Evolutionary conservation across 2,329 filamentous ascomycete genomes (phyloP), one percentile per base, ranked within the genome.

Genomic region (Fusarium pseudocircinatum): DNA sequence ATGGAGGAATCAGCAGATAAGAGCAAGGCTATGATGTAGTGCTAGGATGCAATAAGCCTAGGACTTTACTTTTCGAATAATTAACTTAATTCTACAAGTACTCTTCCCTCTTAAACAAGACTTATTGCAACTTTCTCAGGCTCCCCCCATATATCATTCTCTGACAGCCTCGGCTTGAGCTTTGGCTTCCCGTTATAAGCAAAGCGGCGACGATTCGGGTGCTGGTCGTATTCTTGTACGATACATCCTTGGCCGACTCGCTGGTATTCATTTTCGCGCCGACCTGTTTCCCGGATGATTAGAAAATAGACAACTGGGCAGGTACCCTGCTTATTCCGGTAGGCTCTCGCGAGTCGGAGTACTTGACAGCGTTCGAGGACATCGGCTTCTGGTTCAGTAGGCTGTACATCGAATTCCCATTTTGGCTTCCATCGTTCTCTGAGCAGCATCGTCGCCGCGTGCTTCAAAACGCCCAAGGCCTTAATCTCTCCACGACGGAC

Each of bases 311-410:
- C 8, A 5, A 28, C 24, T 9, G 43, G 43, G 8, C 7, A 10
- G 43, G 0, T 28, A 3, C 4, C 8, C 18, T 46, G 0, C 18
- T 46, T 46, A 46, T 46, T 0, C 0, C 43, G 43, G 8, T 46
- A 46, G 24, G 6, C 43, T 46, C 1, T 46, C 8, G 24, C 43
- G 18, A 46, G 43, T 14, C 43, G 43, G 8, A 46, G 43, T 26
- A 46, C 43, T 7, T 46, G 43, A 8, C 43, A 46, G 24, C 2
- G 43, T 28, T 46, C 24, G 18, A 46, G 43, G 18, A 20, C 2
- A 2, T 46, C 18, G 0, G 18, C 12, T 20, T 46, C 12, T 20
- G 24, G 43, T 7, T 46, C 43, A 14, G 1, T 1, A 20, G 43
- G 24, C 24, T 26, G 43, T 10, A 46, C 10, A 1, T 46, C 43